Conservation (phyloP, 2,329 filamentous ascomycete species). For the Cladorrhinum sp. region DNA sequence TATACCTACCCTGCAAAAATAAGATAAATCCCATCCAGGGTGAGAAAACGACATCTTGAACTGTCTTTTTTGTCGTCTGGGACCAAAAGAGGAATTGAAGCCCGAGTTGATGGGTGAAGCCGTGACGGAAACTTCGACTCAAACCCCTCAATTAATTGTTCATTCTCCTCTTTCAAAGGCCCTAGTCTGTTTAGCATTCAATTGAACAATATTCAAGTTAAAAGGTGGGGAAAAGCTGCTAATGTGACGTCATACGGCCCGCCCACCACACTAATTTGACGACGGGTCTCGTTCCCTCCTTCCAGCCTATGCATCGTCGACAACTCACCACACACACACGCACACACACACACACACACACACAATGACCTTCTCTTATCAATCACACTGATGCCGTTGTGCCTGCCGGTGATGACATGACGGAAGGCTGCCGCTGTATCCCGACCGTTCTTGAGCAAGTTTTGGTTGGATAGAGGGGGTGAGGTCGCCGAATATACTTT, state of each 20-base stretch:
- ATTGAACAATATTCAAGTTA: background rate
- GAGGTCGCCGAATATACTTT: conserved; percentile 8
- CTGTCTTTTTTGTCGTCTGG: too few relatives aligned
- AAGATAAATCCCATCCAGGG: too few relatives aligned
- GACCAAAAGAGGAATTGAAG: too few relatives aligned
- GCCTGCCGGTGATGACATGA: too few relatives aligned
- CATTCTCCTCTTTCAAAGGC: too few relatives aligned
- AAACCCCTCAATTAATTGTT: too few relatives aligned
- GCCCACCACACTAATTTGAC: background rate
- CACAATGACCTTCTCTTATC: background rate
- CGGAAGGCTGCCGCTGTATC: background rate
- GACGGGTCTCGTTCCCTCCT: background rate
- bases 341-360: background rate
- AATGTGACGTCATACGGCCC: background rate
- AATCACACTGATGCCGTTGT: background rate
- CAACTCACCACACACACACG: background rate
- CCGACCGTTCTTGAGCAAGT: background rate
- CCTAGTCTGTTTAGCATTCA: background rate
- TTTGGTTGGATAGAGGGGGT: background rate
- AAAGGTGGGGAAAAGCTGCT: background rate
- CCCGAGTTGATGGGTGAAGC: too few relatives aligned
- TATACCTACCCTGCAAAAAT: too few relatives aligned
- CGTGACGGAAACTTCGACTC: too few relatives aligned
- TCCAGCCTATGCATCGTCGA: background rate
- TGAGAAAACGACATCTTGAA: too few relatives aligned